Evolutionary conservation across 78 protist species (phyloP).

Genomic region (Dictyostelium intermedium): DNA sequence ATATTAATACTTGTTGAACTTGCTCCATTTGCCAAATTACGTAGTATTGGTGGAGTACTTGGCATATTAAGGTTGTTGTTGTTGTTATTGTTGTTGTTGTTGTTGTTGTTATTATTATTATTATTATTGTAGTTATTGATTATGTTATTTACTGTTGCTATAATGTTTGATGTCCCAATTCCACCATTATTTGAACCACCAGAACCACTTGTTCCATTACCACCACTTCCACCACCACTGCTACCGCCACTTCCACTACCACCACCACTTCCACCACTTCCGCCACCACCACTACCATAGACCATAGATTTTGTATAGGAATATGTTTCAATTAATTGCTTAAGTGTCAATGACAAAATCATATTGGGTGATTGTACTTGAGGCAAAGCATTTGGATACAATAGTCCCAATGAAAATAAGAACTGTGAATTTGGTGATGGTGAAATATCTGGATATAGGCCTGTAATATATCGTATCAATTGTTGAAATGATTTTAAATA

Average conservation of each 20-base stretch:
- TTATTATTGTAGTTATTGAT: neutral
- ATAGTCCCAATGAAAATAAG: slow-evolving; percentile 20
- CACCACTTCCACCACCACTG: too few species aligned
- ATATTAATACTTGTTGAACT: neutral
- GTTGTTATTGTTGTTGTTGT: neutral
- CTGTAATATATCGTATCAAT: slow-evolving; percentile 15
- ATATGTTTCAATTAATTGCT: slow-evolving; percentile 22
- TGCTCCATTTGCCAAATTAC: neutral
- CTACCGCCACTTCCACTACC: too few species aligned
- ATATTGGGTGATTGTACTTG: neutral
- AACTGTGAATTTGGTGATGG: slow-evolving; percentile 42
- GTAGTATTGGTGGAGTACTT: neutral
- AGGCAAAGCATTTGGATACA: slow-evolving; percentile 35
- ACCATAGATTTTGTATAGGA: slow-evolving; percentile 42
- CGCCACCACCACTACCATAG: neutral
- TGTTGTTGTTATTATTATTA: neutral
- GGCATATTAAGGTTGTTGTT: neutral
- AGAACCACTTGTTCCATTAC: neutral
- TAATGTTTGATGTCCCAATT: too few species aligned
- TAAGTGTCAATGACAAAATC: neutral
- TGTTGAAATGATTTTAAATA: slow-evolving; percentile 37
- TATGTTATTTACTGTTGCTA: neutral
- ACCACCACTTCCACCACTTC: too few species aligned
- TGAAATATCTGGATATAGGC: neutral
- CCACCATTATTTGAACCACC: too few species aligned